Evolutionary conservation across 139 green algal species (phyloP).

Genomic region (Coccomyxa sp.): DNA sequence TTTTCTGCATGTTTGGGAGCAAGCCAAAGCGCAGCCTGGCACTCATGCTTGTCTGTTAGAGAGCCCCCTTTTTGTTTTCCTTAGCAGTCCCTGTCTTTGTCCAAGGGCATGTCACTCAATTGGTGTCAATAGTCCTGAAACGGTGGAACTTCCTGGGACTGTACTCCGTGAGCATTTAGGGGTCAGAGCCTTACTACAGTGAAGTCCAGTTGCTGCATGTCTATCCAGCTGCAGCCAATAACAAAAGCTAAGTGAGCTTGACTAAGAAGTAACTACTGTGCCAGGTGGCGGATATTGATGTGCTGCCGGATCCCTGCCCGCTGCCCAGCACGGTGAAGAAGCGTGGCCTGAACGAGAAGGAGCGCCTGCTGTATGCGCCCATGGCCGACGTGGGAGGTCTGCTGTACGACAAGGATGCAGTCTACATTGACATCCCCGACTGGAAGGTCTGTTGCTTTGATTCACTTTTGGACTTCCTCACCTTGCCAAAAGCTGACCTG

Average conservation of each 20-base stretch:
- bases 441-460: constrained; percentile 71
- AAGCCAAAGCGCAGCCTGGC: not conserved
- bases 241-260: too few species aligned
- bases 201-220: too few species aligned
- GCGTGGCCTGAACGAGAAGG: constrained; percentile 76
- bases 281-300: constrained; percentile 58
- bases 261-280: too few species aligned
- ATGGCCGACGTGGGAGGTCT: constrained; percentile 95
- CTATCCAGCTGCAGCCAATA: too few species aligned
- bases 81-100: too few species aligned
- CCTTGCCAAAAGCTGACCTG: too few species aligned
- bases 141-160: too few species aligned
- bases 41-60: not conserved
- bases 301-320: constrained; percentile 94
- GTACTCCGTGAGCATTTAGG: too few species aligned
- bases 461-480: not conserved
- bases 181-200: too few species aligned
- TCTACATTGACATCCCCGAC: constrained; percentile 97
- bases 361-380: constrained; percentile 92
- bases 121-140: too few species aligned
- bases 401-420: constrained; percentile 94
- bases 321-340: constrained; percentile 73
- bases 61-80: too few species aligned
- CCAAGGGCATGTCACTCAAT: too few species aligned
- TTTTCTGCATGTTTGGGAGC: not conserved